Evolutionary conservation across 495 filamentous ascomycete species (phyloP).

Genomic region (Penicillium maclennaniae): DNA sequence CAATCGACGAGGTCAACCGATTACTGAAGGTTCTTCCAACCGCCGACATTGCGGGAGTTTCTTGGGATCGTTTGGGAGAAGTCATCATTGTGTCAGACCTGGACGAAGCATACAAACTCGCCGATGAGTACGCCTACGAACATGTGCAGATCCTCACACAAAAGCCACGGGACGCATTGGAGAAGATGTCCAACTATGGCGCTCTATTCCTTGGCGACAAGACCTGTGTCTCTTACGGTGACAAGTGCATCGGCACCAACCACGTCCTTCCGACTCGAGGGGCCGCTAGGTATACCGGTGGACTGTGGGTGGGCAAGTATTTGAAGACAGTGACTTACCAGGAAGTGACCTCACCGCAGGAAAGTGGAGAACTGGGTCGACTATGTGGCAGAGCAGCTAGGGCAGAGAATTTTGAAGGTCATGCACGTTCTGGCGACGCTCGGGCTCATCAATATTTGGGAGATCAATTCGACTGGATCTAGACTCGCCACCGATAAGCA

Average conservation of each 20-base stretch:
- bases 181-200: slow-evolving; percentile 51
- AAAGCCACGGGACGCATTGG: slow-evolving; percentile 44
- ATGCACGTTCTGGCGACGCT: slow-evolving; percentile 48
- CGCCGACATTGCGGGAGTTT: slow-evolving; percentile 36
- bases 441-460: slow-evolving; percentile 41
- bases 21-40: slow-evolving; percentile 42
- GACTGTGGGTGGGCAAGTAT: slow-evolving; percentile 53
- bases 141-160: slow-evolving; percentile 53
- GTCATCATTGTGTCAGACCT: slow-evolving; percentile 40
- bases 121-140: slow-evolving; percentile 49
- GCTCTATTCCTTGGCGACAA: slow-evolving; percentile 51
- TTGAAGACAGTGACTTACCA: slow-evolving; percentile 51
- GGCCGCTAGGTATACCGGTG: slow-evolving; percentile 46
- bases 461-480: slow-evolving; percentile 44
- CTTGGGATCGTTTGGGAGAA: slow-evolving; percentile 49
- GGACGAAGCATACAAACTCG: slow-evolving; percentile 47
- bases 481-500: background rate
- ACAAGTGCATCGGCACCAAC: slow-evolving; percentile 54
- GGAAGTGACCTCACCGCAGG: slow-evolving; percentile 41
- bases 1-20: slow-evolving; percentile 36
- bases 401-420: slow-evolving; percentile 52
- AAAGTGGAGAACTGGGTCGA: slow-evolving; percentile 47
- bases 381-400: slow-evolving; percentile 49
- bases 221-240: slow-evolving; percentile 52
- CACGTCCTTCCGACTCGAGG: slow-evolving; percentile 50